Evolutionary conservation across 2,329 filamentous ascomycete species (phyloP).

Genomic region (Fusarium palustre): DNA sequence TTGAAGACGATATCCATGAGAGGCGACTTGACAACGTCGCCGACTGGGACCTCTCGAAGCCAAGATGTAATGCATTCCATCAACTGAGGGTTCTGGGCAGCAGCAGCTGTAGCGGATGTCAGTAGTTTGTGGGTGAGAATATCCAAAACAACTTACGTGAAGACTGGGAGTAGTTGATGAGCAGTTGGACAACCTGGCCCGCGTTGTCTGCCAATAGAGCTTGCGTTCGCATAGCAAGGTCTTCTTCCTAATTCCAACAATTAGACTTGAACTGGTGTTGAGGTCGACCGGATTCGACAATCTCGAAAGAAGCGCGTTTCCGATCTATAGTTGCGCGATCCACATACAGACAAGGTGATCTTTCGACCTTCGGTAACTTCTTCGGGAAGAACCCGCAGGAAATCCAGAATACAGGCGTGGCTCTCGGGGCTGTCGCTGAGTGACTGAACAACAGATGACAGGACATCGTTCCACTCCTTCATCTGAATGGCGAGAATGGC

Average conservation of each 20-base stretch:
- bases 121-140: slow-evolving; percentile 19
- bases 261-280: slow-evolving; percentile 55
- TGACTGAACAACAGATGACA: slow-evolving; percentile 81
- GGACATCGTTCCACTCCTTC: slow-evolving; percentile 93
- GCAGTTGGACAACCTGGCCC: slow-evolving; percentile 83
- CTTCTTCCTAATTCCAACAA: slow-evolving; percentile 84
- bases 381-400: slow-evolving; percentile 95
- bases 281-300: slow-evolving; percentile 52
- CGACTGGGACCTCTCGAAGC: slow-evolving; percentile 90
- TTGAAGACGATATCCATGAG: slow-evolving; percentile 84
- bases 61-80: slow-evolving; percentile 97
- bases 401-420: slow-evolving; percentile 91
- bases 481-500: slow-evolving; percentile 97
- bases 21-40: slow-evolving; percentile 85
- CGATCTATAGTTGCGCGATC: slow-evolving; percentile 67
- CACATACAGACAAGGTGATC: slow-evolving; percentile 98
- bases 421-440: slow-evolving; percentile 81
- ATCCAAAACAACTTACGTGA: slow-evolving; percentile 71
- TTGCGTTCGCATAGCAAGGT: slow-evolving; percentile 84
- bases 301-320: slow-evolving; percentile 50
- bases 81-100: slow-evolving; percentile 87
- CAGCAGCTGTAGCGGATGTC: slow-evolving; percentile 65
- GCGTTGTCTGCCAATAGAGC: slow-evolving; percentile 94
- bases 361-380: slow-evolving; percentile 99
- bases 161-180: slow-evolving; percentile 91